Evolutionary conservation across 2,329 filamentous ascomycete genomes (phyloP).

Genomic region (Arthrobotrys entomopaga): DNA sequence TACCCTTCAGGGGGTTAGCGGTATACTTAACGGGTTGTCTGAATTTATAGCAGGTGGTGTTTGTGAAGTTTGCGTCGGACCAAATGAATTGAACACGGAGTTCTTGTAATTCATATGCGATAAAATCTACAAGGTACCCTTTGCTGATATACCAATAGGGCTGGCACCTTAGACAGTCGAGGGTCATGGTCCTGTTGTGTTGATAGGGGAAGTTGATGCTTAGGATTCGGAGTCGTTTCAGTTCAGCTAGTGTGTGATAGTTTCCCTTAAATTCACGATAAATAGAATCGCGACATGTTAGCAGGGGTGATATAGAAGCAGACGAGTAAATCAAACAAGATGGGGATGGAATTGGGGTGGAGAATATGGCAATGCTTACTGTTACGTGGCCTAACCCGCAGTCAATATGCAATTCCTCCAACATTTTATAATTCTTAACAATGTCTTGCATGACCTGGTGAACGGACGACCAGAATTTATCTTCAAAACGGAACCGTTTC

Average conservation of each 20-base stretch:
- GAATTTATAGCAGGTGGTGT: neutral
- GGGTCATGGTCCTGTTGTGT: neutral
- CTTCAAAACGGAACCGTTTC: constrained; percentile 22
- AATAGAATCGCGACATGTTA: too few relatives aligned
- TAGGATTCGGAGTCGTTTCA: constrained; percentile 6
- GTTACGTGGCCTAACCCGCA: neutral
- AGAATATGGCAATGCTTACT: constrained; percentile 4
- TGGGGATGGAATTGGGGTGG: neutral
- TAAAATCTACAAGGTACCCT: too few relatives aligned
- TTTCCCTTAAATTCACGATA: neutral
- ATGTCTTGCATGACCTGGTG: neutral
- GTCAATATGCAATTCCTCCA: constrained; percentile 24
- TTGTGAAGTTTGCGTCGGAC: neutral
- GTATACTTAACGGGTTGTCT: too few relatives aligned
- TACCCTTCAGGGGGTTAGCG: too few relatives aligned
- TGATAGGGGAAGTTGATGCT: constrained; percentile 15
- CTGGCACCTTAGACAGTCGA: neutral
- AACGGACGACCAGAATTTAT: constrained; percentile 1
- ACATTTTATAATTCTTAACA: neutral
- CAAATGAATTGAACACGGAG: neutral
- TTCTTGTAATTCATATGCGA: too few relatives aligned
- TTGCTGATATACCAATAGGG: neutral
- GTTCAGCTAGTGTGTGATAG: neutral
- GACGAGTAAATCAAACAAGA: neutral
- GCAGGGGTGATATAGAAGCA: too few relatives aligned